These are phyloP conservation scores for Juglanconis juglandina DNA, from an alignment of 2,329 filamentous ascomycete species.

Conservation along the genomic window DNA sequence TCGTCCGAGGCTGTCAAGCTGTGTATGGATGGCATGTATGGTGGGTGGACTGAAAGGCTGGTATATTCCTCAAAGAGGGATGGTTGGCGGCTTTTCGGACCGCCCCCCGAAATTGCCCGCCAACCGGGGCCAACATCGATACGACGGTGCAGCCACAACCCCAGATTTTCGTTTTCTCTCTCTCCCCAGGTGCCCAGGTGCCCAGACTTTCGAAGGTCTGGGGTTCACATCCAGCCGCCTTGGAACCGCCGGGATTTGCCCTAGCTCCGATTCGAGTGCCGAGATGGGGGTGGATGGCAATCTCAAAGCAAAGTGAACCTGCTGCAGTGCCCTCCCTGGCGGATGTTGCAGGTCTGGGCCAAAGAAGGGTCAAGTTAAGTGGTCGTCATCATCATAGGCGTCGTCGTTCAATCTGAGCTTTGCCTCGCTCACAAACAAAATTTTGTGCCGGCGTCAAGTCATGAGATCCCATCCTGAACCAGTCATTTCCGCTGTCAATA, in stretches of 20 bases:
- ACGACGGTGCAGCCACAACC: slow-evolving; percentile 11
- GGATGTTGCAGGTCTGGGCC: neutral
- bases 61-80: neutral
- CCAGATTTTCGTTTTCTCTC: neutral
- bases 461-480: neutral
- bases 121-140: slow-evolving; percentile 8
- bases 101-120: slow-evolving; percentile 17
- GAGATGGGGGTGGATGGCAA: neutral
- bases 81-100: slow-evolving; percentile 12
- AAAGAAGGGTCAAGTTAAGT: neutral
- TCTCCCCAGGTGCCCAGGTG: neutral
- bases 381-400: neutral
- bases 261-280: neutral
- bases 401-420: neutral
- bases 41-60: slow-evolving; percentile 6
- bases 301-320: neutral
- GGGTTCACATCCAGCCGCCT: neutral
- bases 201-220: neutral
- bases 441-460: neutral
- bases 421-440: neutral
- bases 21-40: neutral
- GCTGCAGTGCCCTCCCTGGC: neutral
- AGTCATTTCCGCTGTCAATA: too few species aligned
- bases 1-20: neutral
- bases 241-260: neutral